Evolutionary conservation across 2,329 filamentous ascomycete species (phyloP), one percentile per base, ranked within the genome.

Genomic region (Aureobasidium zeae): DNA sequence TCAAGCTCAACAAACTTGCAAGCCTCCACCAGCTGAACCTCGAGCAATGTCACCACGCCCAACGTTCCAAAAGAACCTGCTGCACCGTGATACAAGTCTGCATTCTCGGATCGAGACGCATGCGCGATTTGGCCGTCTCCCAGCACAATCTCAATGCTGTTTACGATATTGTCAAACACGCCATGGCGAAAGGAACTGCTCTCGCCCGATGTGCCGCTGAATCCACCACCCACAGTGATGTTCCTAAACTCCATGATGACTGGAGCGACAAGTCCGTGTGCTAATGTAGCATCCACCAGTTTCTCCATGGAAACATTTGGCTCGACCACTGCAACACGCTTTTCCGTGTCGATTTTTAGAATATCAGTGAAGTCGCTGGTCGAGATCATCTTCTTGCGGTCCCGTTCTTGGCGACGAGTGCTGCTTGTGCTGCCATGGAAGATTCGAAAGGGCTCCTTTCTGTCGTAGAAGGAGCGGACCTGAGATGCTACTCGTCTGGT

Each of bases 191-290:
- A 84, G 0, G 75, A 80, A 48, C 72, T 77, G 56, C 77, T 82
- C 56, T 84, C 80, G 2, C 78, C 79, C 0, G 74, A 73, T 0
- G 78, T 81, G 2, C 79, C 80, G 0, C 76, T n/a, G 55, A 79
- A 83, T 0, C 76, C 78, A 2, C 80, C 79, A 11, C 79, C 80
- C 0, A 73, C 74, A 0, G 80, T 84, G 49, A 83, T 84, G 0
- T 77, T 77, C 0, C 79, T 79, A 37, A 84, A 79, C 52, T 84
- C 80, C 74, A 83, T 82, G 3, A 84, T 77, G 0, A 84, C 77
- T 0, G 72, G 73, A 1, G 73, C 79, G 1, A 84, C 60, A 0
- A 83, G 62, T 0, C 72, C 72, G 36, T 74, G 55, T 4, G 62
- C 57, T 34, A 79, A 52, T 0, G 77, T 77, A 1, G 70, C 74